Conservation (phyloP, 352 stramenopile genomes). For the Elongisporangium undulatum region DNA sequence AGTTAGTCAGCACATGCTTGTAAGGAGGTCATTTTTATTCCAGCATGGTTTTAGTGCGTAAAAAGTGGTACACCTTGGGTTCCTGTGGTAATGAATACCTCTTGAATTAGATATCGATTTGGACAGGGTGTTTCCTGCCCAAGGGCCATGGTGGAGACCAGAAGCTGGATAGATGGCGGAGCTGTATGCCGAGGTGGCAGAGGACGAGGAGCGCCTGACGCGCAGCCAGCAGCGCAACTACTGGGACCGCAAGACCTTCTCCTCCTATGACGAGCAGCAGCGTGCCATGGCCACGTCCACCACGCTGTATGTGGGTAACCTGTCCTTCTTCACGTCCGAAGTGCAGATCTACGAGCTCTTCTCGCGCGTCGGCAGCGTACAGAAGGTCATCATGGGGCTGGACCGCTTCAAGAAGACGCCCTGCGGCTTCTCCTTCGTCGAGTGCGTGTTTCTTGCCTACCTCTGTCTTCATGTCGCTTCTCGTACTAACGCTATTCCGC, state of each 20-base stretch:
- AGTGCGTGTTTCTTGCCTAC: conserved; percentile 50
- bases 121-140: neutral
- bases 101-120: neutral
- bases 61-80: neutral
- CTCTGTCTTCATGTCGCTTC: neutral
- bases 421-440: conserved; percentile 98
- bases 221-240: conserved; percentile 84
- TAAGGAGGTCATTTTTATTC: neutral
- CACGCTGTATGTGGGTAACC: conserved; percentile 97
- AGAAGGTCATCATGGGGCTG: conserved; percentile 94
- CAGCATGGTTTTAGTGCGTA: neutral
- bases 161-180: conserved; percentile 34
- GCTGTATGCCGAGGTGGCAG: conserved; percentile 50
- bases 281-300: conserved; percentile 84
- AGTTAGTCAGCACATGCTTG: neutral
- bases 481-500: neutral
- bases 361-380: conserved; percentile 89
- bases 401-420: conserved; percentile 95
- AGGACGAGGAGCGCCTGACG: conserved; percentile 66
- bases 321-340: conserved; percentile 96
- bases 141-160: neutral
- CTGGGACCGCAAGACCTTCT: conserved; percentile 94
- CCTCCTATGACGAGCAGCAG: conserved; percentile 91
- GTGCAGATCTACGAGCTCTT: conserved; percentile 95
- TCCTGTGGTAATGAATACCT: neutral